Evolutionary conservation across 1,284 basidiomycete genomes (phyloP), one percentile per base, ranked within the genome.

Genomic region (Moesziomyces antarcticus): DNA sequence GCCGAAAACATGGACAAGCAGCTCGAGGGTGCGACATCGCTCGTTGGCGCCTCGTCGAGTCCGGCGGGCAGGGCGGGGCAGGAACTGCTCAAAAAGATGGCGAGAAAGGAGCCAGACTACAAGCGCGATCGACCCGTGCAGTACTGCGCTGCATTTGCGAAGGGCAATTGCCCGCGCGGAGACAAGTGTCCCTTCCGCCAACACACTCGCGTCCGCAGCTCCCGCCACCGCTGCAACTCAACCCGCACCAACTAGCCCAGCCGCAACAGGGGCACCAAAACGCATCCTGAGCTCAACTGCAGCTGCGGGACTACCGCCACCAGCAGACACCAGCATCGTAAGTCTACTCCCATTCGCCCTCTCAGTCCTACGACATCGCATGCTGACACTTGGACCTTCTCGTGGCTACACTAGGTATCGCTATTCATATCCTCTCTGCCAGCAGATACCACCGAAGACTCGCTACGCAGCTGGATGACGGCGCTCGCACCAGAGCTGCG

Each of bases 101-200:
- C 96, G 14, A 89, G 94, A 73, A 93, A 92, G 33, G 94, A 97
- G 79, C 94, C 96, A 0, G 93, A 94, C 82, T 99, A 98, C 87
- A 97, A 98, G 85, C 90, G 94, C 54, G 98, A 99, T 85, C 87
- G 92, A 58, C 93, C 96, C 49, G 52, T 59, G 30, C 93, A 97
- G 76, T 84, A 97, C 10, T 99, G 97, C 84, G 94, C 93, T 1
- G 98, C 99, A 87, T 99, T 91, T 82, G 91, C 89, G 44, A 98
- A 98, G 85, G 97, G 97, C 0, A 92, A 94, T 63, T 99, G 97
- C 84, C 93, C 88, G 43, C 89, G 97, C 42, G 97, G 97, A 7
- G 86, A 87, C 24, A 93, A 93, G 62, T 99, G 97, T 85, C 97
- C 97, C 0, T 99, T 93, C 86, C 88, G 91, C 88, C 97, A 99